These are phyloP conservation scores for Apodospora peruviana DNA, from an alignment of 495 filamentous ascomycete species.

Conservation along the genomic window DNA sequence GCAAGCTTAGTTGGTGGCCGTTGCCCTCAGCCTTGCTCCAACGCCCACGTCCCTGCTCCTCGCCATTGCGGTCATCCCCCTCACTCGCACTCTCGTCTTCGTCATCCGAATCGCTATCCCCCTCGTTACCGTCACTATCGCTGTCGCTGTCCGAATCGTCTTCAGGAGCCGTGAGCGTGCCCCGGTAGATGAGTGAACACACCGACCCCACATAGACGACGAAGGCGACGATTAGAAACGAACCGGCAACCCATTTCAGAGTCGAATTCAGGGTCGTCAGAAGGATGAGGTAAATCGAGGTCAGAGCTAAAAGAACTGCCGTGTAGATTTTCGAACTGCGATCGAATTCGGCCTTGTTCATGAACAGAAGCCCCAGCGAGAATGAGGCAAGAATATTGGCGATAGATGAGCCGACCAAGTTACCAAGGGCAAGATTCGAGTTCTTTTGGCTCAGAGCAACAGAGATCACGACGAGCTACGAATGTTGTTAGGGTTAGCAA, in stretches of 20 bases:
- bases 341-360: slow-evolving; percentile 33
- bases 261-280: slow-evolving; percentile 24
- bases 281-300: slow-evolving; percentile 27
- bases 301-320: slow-evolving; percentile 30
- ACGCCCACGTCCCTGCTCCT: slow-evolving; percentile 7
- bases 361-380: slow-evolving; percentile 45
- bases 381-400: slow-evolving; percentile 55
- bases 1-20: slow-evolving; percentile 1
- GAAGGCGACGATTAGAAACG: slow-evolving; percentile 37
- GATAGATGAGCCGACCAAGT: slow-evolving; percentile 50
- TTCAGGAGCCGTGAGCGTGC: slow-evolving; percentile 34
- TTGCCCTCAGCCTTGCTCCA: not conserved
- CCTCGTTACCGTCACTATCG: slow-evolving; percentile 22
- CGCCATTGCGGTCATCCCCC: not conserved
- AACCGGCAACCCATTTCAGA: slow-evolving; percentile 28
- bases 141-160: slow-evolving; percentile 13
- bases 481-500: not conserved
- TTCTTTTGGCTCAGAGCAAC: slow-evolving; percentile 40
- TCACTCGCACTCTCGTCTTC: not conserved
- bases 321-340: slow-evolving; percentile 45
- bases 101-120: slow-evolving; percentile 21
- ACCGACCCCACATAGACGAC: slow-evolving; percentile 44
- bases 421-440: slow-evolving; percentile 48
- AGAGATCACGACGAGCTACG: slow-evolving; percentile 50
- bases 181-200: slow-evolving; percentile 38